phyloP scores from a whole-genome alignment of 768 basidiomycete species.

The Suillus plorans region DNA sequence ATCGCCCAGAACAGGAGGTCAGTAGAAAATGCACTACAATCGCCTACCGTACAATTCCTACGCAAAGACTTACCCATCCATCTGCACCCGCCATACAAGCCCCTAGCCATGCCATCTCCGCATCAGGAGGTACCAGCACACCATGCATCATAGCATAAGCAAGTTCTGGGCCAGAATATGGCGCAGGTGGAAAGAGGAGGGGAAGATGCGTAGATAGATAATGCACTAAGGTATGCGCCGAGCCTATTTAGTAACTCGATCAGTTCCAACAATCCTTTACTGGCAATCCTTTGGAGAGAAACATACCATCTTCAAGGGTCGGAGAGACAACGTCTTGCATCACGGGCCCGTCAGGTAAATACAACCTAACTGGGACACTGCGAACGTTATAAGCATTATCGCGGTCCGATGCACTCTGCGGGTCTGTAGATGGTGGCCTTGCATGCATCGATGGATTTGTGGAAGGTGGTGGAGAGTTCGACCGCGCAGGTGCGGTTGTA shows the following conservation, averaged over 20 bases:
- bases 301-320: conserved; percentile 70
- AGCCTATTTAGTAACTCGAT: conserved; percentile 45
- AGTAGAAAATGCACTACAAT: background rate
- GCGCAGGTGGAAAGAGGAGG: conserved; percentile 66
- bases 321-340: conserved; percentile 90
- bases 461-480: conserved; percentile 55
- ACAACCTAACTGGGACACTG: conserved; percentile 86
- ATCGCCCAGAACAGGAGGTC: background rate
- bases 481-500: conserved; percentile 61
- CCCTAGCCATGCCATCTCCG: conserved; percentile 94
- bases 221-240: conserved; percentile 65
- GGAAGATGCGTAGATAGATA: conserved; percentile 76
- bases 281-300: conserved; percentile 9
- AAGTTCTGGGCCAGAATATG: conserved; percentile 46
- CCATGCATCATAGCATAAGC: conserved; percentile 87
- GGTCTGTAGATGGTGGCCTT: conserved; percentile 66
- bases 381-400: conserved; percentile 88
- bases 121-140: conserved; percentile 74
- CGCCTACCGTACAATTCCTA: conserved; percentile 50
- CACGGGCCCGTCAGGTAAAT: conserved; percentile 87
- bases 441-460: conserved; percentile 58
- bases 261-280: background rate
- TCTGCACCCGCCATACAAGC: conserved; percentile 91
- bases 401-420: conserved; percentile 51
- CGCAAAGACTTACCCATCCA: conserved; percentile 91